These are phyloP conservation scores for Aspergillus bombycis DNA, from an alignment of 2,329 filamentous ascomycete species.

Conservation along the genomic window DNA sequence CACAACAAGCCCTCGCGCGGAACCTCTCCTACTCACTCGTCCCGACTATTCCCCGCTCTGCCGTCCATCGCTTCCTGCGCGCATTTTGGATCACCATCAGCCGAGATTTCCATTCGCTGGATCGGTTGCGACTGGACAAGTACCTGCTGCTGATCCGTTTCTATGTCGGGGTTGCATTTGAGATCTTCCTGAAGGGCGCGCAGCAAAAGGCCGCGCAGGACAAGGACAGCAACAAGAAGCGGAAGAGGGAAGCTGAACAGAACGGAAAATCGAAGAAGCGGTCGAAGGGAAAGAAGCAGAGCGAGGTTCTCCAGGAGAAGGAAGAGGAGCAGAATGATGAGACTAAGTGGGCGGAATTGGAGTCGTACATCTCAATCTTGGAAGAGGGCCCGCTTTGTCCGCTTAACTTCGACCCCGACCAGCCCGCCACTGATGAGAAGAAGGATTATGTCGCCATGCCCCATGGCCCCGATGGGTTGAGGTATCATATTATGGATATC, in stretches of 20 bases:
- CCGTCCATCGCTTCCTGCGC: constrained; percentile 54
- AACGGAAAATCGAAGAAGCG: constrained; percentile 33
- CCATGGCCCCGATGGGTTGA: constrained; percentile 77
- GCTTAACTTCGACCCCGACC: constrained; percentile 42
- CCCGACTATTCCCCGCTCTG: constrained; percentile 57
- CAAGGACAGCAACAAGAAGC: constrained; percentile 30
- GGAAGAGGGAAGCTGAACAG: constrained; percentile 31
- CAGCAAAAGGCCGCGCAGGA: constrained; percentile 10
- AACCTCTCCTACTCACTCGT: constrained; percentile 73
- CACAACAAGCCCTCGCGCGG: constrained; percentile 79
- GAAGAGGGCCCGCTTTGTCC: constrained; percentile 45
- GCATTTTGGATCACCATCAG: constrained; percentile 74
- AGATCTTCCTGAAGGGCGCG: constrained; percentile 38
- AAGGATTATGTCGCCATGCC: constrained; percentile 39
- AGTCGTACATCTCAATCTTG: constrained; percentile 43
- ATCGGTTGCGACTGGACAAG: constrained; percentile 85
- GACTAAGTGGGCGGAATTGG: constrained; percentile 37
- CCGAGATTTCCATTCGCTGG: constrained; percentile 70
- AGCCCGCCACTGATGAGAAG: constrained; percentile 30
- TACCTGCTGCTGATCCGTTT: constrained; percentile 83
- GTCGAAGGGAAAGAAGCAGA: constrained; percentile 18
- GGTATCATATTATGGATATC: constrained; percentile 85
- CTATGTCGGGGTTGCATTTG: constrained; percentile 73
- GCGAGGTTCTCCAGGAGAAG: constrained; percentile 18
- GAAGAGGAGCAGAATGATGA: constrained; percentile 24